Evolutionary conservation across 208 protist genomes (phyloP).

Genomic region (Phytomonas francai): DNA sequence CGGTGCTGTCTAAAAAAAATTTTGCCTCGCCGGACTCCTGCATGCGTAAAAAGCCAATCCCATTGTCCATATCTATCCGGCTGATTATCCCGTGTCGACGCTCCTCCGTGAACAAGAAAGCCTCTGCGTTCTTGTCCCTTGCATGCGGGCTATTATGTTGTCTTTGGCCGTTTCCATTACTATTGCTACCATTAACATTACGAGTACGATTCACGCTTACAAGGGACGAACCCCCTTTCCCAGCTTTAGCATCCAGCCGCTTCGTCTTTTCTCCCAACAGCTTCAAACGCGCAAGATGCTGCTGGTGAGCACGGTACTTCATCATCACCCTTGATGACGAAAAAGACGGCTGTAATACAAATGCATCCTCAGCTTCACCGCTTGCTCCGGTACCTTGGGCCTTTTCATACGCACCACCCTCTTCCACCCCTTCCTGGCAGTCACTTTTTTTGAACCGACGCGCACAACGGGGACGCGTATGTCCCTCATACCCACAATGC

Average conservation of each 20-base stretch:
- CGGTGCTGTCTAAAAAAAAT: constrained; percentile 79
- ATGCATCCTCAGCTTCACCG: neutral
- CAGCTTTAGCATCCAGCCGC: neutral
- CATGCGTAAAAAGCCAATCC: constrained; percentile 72
- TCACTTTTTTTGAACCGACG: constrained; percentile 4
- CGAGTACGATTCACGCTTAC: neutral
- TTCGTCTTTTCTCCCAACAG: constrained; percentile 61
- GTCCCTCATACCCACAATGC: constrained; percentile 43
- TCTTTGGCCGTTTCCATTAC: neutral
- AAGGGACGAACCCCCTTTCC: neutral
- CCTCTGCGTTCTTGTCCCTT: neutral
- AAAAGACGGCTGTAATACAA: neutral
- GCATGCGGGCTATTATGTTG: neutral
- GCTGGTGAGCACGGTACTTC: constrained; percentile 54
- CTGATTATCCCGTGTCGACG: constrained; percentile 59
- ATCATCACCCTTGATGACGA: constrained; percentile 17
- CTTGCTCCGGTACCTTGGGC: neutral
- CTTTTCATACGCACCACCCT: neutral
- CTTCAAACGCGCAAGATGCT: constrained; percentile 59
- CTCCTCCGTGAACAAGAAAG: constrained; percentile 54
- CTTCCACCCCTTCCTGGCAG: neutral
- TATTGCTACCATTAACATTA: neutral
- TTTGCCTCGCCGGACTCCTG: constrained; percentile 62
- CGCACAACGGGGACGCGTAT: constrained; percentile 48
- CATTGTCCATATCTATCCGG: constrained; percentile 55